Conservation (phyloP, 2,329 filamentous ascomycete genomes). For the Phyllosticta capitalensis region DNA sequence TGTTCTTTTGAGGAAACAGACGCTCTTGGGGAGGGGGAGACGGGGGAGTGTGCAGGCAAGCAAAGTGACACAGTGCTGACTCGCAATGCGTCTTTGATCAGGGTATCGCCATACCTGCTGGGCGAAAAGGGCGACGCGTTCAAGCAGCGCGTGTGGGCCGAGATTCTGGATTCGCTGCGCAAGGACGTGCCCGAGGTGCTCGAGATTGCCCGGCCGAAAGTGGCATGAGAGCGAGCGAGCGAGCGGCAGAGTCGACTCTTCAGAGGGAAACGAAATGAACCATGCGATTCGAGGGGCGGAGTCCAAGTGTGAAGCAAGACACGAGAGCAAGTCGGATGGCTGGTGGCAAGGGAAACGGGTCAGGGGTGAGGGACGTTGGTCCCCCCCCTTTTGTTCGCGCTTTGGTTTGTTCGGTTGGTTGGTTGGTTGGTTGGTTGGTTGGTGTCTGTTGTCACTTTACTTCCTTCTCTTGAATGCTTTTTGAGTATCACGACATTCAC, state of each 20-base stretch:
- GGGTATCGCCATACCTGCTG: constrained; percentile 17
- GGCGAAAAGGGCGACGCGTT: constrained; percentile 25
- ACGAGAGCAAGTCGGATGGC: too few species aligned
- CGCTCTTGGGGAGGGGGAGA: too few species aligned
- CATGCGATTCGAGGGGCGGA: background rate
- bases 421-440: too few species aligned
- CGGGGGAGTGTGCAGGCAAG: too few species aligned
- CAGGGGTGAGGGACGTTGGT: too few species aligned
- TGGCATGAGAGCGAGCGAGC: background rate
- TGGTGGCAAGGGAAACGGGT: too few species aligned
- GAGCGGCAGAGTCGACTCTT: background rate
- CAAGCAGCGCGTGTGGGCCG: constrained; percentile 22
- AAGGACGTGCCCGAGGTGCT: constrained; percentile 19
- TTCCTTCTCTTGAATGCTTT: too few species aligned
- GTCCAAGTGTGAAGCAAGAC: background rate
- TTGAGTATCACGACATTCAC: too few species aligned
- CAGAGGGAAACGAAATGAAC: background rate
- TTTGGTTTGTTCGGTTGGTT: too few species aligned
- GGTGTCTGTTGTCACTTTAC: too few species aligned
- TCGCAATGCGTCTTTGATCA: background rate
- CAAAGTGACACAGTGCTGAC: background rate
- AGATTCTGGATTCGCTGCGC: constrained; percentile 24
- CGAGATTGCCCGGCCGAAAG: background rate
- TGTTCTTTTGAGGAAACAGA: background rate
- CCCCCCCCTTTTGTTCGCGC: too few species aligned